These are phyloP conservation scores for Salix viminalis DNA, from an alignment of 345 rosid genomes.

Conservation along the genomic window DNA sequence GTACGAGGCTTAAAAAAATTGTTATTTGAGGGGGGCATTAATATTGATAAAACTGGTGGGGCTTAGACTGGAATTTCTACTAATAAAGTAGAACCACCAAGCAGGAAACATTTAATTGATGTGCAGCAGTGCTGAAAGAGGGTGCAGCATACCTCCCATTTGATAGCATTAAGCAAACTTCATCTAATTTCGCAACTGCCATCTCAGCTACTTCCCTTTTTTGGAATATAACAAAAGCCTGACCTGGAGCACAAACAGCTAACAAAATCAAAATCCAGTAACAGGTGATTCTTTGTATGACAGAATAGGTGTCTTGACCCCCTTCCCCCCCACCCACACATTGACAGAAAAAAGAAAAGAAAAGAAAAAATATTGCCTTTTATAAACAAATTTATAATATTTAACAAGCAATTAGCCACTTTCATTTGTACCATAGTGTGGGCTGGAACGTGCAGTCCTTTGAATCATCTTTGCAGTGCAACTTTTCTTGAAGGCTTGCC, in stretches of 20 bases:
- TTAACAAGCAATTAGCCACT: neutral
- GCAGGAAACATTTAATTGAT: neutral
- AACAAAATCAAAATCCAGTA: neutral
- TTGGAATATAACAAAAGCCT: constrained; percentile 67
- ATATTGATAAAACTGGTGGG: neutral
- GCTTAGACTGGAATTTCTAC: neutral
- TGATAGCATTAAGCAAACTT: constrained; percentile 65
- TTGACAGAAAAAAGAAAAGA: neutral
- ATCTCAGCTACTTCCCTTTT: constrained; percentile 58
- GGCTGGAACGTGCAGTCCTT: constrained; percentile 38
- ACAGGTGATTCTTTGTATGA: neutral
- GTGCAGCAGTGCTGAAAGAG: neutral
- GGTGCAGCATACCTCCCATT: constrained; percentile 59
- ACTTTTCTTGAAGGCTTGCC: constrained; percentile 53
- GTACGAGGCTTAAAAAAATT: neutral
- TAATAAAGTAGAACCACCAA: neutral
- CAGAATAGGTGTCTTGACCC: neutral
- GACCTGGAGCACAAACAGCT: constrained; percentile 44
- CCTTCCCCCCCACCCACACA: neutral
- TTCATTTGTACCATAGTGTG: constrained; percentile 50
- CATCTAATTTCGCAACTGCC: constrained; percentile 42
- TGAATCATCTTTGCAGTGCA: constrained; percentile 69
- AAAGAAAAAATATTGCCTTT: too few relatives aligned
- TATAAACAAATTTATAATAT: neutral
- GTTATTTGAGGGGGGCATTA: neutral